Evolutionary conservation across 1,284 basidiomycete species (phyloP).

Genomic region (Inonotus hispidus): DNA sequence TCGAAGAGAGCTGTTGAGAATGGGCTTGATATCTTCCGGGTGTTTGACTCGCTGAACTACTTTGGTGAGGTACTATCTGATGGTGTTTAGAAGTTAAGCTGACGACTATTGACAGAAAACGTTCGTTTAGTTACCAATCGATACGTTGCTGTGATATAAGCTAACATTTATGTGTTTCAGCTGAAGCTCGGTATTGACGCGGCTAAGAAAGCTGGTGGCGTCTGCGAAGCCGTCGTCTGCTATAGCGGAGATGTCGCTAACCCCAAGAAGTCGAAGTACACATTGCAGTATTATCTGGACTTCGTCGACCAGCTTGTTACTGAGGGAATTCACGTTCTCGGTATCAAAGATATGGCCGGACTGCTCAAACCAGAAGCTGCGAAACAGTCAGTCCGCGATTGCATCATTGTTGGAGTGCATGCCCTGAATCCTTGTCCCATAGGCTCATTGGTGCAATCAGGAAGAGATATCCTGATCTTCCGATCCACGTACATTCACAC

Average conservation of each 20-base stretch:
- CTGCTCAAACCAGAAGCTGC: conserved; percentile 94
- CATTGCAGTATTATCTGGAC: conserved; percentile 95
- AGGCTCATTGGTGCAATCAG: conserved; percentile 92
- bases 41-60: conserved; percentile 99
- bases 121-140: conserved; percentile 30
- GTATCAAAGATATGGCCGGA: conserved; percentile 99
- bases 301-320: conserved; percentile 91
- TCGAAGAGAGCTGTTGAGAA: conserved; percentile 98
- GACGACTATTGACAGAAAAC: conserved; percentile 46
- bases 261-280: conserved; percentile 97
- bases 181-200: conserved; percentile 97
- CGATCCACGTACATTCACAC: conserved; percentile 99
- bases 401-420: conserved; percentile 6
- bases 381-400: conserved; percentile 53
- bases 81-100: neutral
- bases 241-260: conserved; percentile 98
- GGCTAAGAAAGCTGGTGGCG: conserved; percentile 99
- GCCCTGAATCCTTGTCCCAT: conserved; percentile 18
- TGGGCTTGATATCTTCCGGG: conserved; percentile 99
- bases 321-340: conserved; percentile 96
- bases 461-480: conserved; percentile 93
- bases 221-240: conserved; percentile 96
- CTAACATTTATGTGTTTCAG: conserved; percentile 33
- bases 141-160: neutral
- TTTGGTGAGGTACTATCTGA: conserved; percentile 61